A percentile compares a stretch with the other conserved stretches of the same genome.
phyloP scores from a whole-genome alignment of 2,329 filamentous ascomycete genomes.

The Knufia petricola region DNA sequence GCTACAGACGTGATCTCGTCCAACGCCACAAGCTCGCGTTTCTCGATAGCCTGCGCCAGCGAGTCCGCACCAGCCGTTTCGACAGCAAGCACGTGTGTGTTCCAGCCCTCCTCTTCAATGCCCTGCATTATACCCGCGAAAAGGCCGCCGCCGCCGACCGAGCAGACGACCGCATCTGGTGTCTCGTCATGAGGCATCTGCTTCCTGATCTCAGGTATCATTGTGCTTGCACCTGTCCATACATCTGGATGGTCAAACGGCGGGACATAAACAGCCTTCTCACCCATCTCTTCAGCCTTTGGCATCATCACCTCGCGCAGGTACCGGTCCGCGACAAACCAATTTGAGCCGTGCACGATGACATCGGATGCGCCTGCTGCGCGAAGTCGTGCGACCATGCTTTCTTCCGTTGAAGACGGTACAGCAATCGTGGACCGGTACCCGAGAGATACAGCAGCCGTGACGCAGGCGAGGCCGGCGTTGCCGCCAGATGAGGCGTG shows the following conservation, averaged over 20 bases:
- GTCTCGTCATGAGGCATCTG: slow-evolving; percentile 33
- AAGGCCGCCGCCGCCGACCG: slow-evolving; percentile 69
- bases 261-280: slow-evolving; percentile 37
- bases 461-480: slow-evolving; percentile 70
- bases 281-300: slow-evolving; percentile 17
- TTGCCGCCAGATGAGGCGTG: slow-evolving; percentile 75
- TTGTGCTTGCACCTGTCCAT: slow-evolving; percentile 36
- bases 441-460: slow-evolving; percentile 54
- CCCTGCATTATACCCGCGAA: slow-evolving; percentile 66
- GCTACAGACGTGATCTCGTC: slow-evolving; percentile 65
- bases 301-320: slow-evolving; percentile 45
- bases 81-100: slow-evolving; percentile 54
- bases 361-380: slow-evolving; percentile 57
- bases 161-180: slow-evolving; percentile 63
- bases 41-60: slow-evolving; percentile 50
- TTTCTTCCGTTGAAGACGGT: slow-evolving; percentile 51
- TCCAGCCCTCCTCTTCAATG: slow-evolving; percentile 32
- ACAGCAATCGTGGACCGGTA: slow-evolving; percentile 66
- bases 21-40: slow-evolving; percentile 49
- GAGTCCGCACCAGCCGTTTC: slow-evolving; percentile 68
- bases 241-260: slow-evolving; percentile 37
- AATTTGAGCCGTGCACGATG: slow-evolving; percentile 56
- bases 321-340: slow-evolving; percentile 59
- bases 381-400: slow-evolving; percentile 62
- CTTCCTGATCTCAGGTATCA: slow-evolving; percentile 34